Percentiles rank a stretch among this genome's conserved stretches.
Conservation (phyloP, 2,329 filamentous ascomycete species). For the Hymenoscyphus repandus region DNA sequence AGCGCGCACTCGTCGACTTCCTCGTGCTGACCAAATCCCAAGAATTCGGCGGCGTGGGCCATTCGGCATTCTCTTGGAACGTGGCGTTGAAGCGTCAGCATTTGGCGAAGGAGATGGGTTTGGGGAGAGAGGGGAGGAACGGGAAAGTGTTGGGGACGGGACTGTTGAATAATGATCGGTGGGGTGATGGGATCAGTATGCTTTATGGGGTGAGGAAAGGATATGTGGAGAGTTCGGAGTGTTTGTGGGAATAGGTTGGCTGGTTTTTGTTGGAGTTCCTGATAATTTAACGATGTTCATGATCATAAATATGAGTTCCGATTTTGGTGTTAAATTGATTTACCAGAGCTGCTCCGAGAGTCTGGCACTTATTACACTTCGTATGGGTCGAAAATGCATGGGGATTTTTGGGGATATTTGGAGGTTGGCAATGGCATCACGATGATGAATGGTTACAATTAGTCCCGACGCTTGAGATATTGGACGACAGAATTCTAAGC, state of each 20-base stretch:
- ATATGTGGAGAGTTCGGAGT: conserved; percentile 8
- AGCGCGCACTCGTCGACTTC: conserved; percentile 45
- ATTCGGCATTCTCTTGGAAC: conserved; percentile 43
- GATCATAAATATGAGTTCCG: no score
- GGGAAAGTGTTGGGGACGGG: neutral
- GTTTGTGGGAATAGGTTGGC: neutral
- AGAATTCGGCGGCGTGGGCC: conserved; percentile 39
- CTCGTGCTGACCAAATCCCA: conserved; percentile 41
- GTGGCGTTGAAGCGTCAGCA: conserved; percentile 34
- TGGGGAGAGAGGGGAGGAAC: neutral
- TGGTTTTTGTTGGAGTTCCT: neutral
- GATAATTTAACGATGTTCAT: no score
- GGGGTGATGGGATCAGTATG: conserved; percentile 19
- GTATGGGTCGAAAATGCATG: no score
- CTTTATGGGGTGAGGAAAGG: conserved; percentile 21
- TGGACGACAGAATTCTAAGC: no score
- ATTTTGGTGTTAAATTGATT: no score
- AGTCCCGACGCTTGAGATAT: no score
- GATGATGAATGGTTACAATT: no score
- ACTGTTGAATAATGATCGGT: conserved; percentile 11
- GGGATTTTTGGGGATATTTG: no score
- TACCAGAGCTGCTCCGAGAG: no score
- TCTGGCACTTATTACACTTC: no score
- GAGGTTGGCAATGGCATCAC: no score
- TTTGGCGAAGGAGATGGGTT: neutral